Evolutionary conservation across 2,329 filamentous ascomycete genomes (phyloP).

Genomic region (Ceratocystis destructans): DNA sequence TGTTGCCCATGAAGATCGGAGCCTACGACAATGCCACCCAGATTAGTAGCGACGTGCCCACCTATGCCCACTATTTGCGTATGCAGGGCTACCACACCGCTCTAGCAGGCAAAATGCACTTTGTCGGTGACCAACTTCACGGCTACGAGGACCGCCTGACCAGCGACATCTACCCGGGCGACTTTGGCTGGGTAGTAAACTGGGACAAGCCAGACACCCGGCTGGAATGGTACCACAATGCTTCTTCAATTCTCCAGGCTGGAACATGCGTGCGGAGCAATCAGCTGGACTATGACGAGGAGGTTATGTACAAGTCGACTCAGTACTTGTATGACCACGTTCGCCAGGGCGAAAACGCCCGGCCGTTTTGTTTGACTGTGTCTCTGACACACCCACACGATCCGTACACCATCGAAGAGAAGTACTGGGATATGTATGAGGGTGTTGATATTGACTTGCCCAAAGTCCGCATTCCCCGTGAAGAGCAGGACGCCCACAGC

Average conservation of each 20-base stretch:
- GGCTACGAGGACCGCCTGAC: slow-evolving; percentile 86
- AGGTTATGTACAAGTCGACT: slow-evolving; percentile 82
- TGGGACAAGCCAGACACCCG: slow-evolving; percentile 82
- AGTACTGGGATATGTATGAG: slow-evolving; percentile 89
- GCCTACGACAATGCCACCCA: slow-evolving; percentile 86
- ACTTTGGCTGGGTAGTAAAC: slow-evolving; percentile 89
- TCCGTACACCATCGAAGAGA: slow-evolving; percentile 83
- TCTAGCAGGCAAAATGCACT: slow-evolving; percentile 93
- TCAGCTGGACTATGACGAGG: slow-evolving; percentile 90
- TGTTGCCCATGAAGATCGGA: slow-evolving; percentile 80
- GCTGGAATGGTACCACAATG: slow-evolving; percentile 93
- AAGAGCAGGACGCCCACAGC: slow-evolving; percentile 75
- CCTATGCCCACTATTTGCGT: slow-evolving; percentile 84
- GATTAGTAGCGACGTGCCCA: slow-evolving; percentile 70
- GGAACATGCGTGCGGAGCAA: slow-evolving; percentile 82
- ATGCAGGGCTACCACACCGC: slow-evolving; percentile 77
- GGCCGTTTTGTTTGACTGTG: slow-evolving; percentile 77
- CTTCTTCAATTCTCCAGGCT: slow-evolving; percentile 81
- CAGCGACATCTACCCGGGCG: slow-evolving; percentile 89
- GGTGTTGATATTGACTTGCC: slow-evolving; percentile 76
- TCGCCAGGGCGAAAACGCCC: slow-evolving; percentile 56
- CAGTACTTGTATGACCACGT: slow-evolving; percentile 88
- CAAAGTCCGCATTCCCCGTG: slow-evolving; percentile 60
- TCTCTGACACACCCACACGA: slow-evolving; percentile 92
- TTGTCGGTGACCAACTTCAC: slow-evolving; percentile 86